Evolutionary conservation across 2,329 filamentous ascomycete species (phyloP).

Genomic region (Penicillium sclerotigenum): DNA sequence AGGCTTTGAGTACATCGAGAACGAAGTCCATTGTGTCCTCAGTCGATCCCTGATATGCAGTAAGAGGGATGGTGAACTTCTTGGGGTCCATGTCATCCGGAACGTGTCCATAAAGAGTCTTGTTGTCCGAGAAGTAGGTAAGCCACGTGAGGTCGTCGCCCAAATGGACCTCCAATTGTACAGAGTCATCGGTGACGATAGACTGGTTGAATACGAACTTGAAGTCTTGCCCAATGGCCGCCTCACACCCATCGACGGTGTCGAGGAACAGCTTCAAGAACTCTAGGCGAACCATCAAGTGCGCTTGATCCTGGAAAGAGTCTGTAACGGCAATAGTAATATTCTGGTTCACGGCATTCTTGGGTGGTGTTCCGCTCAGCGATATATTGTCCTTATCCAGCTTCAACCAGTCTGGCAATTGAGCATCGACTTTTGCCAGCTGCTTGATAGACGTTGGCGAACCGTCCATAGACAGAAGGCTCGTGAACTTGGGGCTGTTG

Average conservation of each 20-base stretch:
- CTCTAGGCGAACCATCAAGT: constrained; percentile 52
- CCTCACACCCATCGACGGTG: constrained; percentile 46
- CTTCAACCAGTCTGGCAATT: constrained; percentile 66
- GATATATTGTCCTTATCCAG: constrained; percentile 62
- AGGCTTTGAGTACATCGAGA: constrained; percentile 34
- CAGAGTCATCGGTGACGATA: constrained; percentile 41
- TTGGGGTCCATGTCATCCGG: constrained; percentile 41
- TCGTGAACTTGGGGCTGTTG: constrained; percentile 51
- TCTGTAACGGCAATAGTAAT: constrained; percentile 62
- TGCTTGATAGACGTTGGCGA: constrained; percentile 49
- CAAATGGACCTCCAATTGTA: constrained; percentile 46
- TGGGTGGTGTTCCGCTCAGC: constrained; percentile 63
- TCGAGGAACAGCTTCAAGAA: constrained; percentile 45
- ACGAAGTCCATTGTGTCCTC: constrained; percentile 46
- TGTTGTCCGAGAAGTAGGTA: constrained; percentile 46
- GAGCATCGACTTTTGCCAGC: constrained; percentile 52
- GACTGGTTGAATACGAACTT: constrained; percentile 47
- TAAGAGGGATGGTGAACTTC: constrained; percentile 44
- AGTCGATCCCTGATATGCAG: constrained; percentile 39
- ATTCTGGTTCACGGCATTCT: constrained; percentile 57
- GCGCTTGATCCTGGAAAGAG: constrained; percentile 57
- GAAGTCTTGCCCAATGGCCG: constrained; percentile 51
- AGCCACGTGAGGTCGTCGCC: constrained; percentile 47
- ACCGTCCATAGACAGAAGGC: constrained; percentile 58
- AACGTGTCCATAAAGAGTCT: constrained; percentile 50